Conservation (phyloP, 768 basidiomycete genomes). For the Boletus pseudopeckii region DNA sequence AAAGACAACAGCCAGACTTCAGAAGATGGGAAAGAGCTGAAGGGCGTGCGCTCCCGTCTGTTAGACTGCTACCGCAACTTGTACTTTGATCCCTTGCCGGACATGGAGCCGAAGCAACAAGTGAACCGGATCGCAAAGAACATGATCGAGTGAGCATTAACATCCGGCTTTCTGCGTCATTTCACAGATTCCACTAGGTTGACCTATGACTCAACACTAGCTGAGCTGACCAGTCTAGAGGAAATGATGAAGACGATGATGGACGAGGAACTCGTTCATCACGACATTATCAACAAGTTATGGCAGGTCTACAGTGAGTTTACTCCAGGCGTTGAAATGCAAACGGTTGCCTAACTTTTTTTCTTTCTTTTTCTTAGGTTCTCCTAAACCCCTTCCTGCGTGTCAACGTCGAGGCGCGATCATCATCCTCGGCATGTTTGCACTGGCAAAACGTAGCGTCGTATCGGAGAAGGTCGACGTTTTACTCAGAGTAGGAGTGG, state of each 20-base stretch:
- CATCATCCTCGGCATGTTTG: slow-evolving; percentile 96
- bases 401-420: slow-evolving; percentile 92
- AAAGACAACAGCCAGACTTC: slow-evolving; percentile 87
- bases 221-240: slow-evolving; percentile 93
- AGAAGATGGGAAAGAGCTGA: slow-evolving; percentile 75
- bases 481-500: slow-evolving; percentile 84
- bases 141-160: slow-evolving; percentile 79
- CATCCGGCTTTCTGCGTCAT: background rate
- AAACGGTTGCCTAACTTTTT: background rate
- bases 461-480: slow-evolving; percentile 82
- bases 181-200: slow-evolving; percentile 45
- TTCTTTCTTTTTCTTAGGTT: slow-evolving; percentile 45
- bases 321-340: background rate
- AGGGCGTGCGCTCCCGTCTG: slow-evolving; percentile 82
- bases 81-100: slow-evolving; percentile 83
- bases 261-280: slow-evolving; percentile 79
- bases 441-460: slow-evolving; percentile 72
- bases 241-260: slow-evolving; percentile 97
- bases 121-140: slow-evolving; percentile 93
- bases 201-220: slow-evolving; percentile 89
- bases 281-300: slow-evolving; percentile 83
- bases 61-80: slow-evolving; percentile 85
- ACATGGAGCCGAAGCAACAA: slow-evolving; percentile 77
- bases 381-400: slow-evolving; percentile 68
- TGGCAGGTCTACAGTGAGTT: slow-evolving; percentile 94